A percentile compares a stretch with the other conserved stretches of the same genome.
Conservation (phyloP, 306 rosid genomes). For the peach (Prunus persica) region DNA sequence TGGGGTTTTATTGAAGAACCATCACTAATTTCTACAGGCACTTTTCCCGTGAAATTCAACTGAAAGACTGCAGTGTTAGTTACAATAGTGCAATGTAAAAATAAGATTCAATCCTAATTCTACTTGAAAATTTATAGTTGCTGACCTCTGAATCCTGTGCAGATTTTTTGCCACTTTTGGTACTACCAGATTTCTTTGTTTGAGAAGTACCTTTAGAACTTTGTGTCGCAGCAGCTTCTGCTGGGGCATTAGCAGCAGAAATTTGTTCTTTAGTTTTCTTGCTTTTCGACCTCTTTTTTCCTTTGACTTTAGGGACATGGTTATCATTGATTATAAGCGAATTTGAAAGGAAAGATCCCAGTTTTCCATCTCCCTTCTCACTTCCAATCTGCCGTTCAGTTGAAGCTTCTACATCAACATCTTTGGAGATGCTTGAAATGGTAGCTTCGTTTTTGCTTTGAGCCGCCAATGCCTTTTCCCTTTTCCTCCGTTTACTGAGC, state of each 20-base stretch:
- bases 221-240: constrained; percentile 28
- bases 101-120: constrained; percentile 1
- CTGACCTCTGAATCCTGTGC: constrained; percentile 45
- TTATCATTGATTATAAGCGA: constrained; percentile 18
- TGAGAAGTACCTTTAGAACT: constrained; percentile 36
- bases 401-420: constrained; percentile 23
- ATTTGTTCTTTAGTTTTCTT: constrained; percentile 43
- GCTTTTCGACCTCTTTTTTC: constrained; percentile 37
- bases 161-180: constrained; percentile 20
- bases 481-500: constrained; percentile 29
- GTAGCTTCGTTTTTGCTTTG: constrained; percentile 26
- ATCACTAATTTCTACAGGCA: constrained; percentile 27
- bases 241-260: constrained; percentile 22
- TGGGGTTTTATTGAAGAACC: constrained; percentile 39
- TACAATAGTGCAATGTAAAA: constrained; percentile 23
- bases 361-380: constrained; percentile 17
- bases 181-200: constrained; percentile 27
- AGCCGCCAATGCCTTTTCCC: constrained; percentile 31
- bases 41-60: constrained; percentile 35
- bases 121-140: constrained; percentile 6
- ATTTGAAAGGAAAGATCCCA: constrained; percentile 12
- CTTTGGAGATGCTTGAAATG: constrained; percentile 24
- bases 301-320: constrained; percentile 30
- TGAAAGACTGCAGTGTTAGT: constrained; percentile 49
- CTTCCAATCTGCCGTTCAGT: constrained; percentile 22